Evolutionary conservation across 345 rosid species (phyloP), one percentile per base, ranked within the genome.

Genomic region (Orychophragmus violaceus): DNA sequence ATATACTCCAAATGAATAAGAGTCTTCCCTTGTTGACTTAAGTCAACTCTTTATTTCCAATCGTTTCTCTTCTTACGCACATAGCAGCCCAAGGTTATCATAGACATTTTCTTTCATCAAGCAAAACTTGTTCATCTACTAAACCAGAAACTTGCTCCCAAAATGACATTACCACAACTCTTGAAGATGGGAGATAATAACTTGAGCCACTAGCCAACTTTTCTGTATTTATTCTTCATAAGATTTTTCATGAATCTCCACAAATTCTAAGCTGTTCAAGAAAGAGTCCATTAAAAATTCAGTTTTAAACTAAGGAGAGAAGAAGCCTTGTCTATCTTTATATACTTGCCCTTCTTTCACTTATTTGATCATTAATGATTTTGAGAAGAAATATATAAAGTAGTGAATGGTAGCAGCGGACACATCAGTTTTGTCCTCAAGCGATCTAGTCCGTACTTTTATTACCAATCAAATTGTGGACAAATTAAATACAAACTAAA

Each of bases 231-330:
- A n/a, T n/a, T n/a, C n/a, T n/a, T n/a, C n/a, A n/a, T n/a, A n/a
- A n/a, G n/a, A n/a, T n/a, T n/a, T n/a, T n/a, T n/a, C n/a, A n/a
- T 79, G 70, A 25, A 92, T 89, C 78, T 80, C 86, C 41, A 85
- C 93, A 19, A 82, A 80, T 42, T 84, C 85, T 11, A 89, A 79
- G 63, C 76, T 65, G 32, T 75, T 75, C 51, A 92, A 78, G 73
- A 92, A 87, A 5, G 95, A 77, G 57, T 77, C 77, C 65, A 79
- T 55, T 33, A 41, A 19, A 41, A 46, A n/a, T 14, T 59, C 56
- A 22, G 22, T 49, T 25, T 3, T 5, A 18, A 57, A 16, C 14
- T 6, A n/a, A 36, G 29, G 29, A 56, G 5, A 50, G 45, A 10
- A 58, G 7, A 45, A 33, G 21, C 36, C 7, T 41, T 58, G 8